Conservation (phyloP, 768 basidiomycete species). For the Tulasnella sp. region DNA sequence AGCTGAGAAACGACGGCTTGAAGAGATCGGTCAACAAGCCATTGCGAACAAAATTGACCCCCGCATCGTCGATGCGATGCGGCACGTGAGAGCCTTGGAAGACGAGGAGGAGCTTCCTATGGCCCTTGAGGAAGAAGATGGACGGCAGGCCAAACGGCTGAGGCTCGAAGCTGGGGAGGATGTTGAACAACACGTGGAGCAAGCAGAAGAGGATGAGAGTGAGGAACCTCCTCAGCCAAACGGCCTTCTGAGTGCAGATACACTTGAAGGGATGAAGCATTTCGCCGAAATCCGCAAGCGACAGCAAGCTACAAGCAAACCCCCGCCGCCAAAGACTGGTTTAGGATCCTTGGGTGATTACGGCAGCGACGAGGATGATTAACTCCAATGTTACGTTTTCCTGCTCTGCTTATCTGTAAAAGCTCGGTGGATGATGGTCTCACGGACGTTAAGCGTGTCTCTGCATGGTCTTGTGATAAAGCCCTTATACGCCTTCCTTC, state of each 20-base stretch:
- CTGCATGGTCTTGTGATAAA: background rate
- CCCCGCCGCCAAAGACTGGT: constrained; percentile 27
- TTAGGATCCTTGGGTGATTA: constrained; percentile 62
- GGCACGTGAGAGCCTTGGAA: constrained; percentile 76
- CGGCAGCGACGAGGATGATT: constrained; percentile 56
- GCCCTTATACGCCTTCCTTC: background rate
- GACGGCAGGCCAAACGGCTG: constrained; percentile 21
- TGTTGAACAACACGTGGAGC: constrained; percentile 23
- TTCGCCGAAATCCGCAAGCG: constrained; percentile 78
- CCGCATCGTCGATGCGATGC: constrained; percentile 78
- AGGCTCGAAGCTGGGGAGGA: constrained; percentile 27
- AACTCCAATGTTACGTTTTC: background rate
- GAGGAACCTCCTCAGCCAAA: constrained; percentile 27
- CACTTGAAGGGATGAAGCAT: constrained; percentile 81
- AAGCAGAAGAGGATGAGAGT: constrained; percentile 21
- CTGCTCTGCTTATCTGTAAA: background rate
- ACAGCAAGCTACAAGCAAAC: constrained; percentile 34
- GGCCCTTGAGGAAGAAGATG: constrained; percentile 28
- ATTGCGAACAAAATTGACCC: constrained; percentile 77
- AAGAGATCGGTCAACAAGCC: constrained; percentile 75
- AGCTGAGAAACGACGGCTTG: constrained; percentile 70
- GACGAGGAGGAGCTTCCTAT: constrained; percentile 43
- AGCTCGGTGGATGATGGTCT: background rate
- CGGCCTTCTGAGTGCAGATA: constrained; percentile 70
- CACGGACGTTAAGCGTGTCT: background rate